A percentile compares a stretch with the other conserved stretches of the same genome.
phyloP scores from a whole-genome alignment of 106 monocot species.

The Platanthera zijinensis region DNA sequence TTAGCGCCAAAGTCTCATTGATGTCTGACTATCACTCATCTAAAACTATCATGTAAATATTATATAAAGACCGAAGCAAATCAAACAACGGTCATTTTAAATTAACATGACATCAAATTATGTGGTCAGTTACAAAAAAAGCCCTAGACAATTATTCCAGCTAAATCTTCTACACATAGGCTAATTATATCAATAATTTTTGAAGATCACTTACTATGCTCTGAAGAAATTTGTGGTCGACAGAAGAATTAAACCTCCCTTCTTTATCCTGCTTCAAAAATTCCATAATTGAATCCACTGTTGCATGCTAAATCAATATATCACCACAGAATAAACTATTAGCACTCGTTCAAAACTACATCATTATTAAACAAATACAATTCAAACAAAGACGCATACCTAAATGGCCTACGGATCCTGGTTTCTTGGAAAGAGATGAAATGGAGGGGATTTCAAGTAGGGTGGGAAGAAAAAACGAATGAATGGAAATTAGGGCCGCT shows the following conservation, averaged over 20 bases:
- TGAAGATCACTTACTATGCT: constrained; percentile 41
- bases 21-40: no score
- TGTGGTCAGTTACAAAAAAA: no score
- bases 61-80: no score
- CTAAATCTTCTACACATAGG: no score
- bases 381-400: constrained; percentile 23
- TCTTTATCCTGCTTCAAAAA: constrained; percentile 74
- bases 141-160: no score
- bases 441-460: constrained; percentile 50
- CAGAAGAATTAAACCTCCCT: constrained; percentile 54
- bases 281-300: constrained; percentile 73
- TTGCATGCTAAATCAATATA: constrained; percentile 45
- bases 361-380: neutral
- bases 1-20: no score
- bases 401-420: constrained; percentile 19
- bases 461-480: constrained; percentile 79
- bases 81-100: no score
- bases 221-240: constrained; percentile 57
- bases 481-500: constrained; percentile 69
- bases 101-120: no score
- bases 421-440: neutral
- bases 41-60: no score
- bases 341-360: neutral
- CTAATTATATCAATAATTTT: no score
- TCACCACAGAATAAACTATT: neutral